Evolutionary conservation across 306 rosid genomes (phyloP).

Genomic region (Gastrolobium villosum): DNA sequence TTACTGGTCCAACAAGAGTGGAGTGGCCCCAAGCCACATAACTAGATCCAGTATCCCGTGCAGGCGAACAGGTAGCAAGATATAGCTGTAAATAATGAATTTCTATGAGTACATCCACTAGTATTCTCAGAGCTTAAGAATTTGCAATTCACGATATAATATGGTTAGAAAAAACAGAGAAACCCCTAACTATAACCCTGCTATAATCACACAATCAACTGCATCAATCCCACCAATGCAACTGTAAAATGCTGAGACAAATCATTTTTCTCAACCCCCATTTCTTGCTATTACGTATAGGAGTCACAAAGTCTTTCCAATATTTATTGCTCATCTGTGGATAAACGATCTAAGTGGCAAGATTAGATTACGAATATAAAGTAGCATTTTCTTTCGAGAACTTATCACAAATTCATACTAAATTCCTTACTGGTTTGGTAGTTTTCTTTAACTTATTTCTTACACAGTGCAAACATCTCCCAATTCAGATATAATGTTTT

Average conservation of each 20-base stretch:
- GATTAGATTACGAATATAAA: conserved; percentile 22
- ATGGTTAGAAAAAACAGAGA: background rate
- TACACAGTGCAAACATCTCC: background rate
- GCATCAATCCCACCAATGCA: conserved; percentile 24
- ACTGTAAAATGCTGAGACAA: conserved; percentile 1
- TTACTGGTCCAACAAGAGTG: conserved; percentile 95
- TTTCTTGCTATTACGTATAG: conserved; percentile 5
- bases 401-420: conserved; percentile 13
- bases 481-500: conserved; percentile 1
- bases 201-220: conserved; percentile 35
- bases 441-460: background rate
- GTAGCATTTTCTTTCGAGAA: conserved; percentile 23
- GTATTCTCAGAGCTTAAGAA: conserved; percentile 26
- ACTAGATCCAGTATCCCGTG: conserved; percentile 86
- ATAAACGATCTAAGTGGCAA: conserved; percentile 31
- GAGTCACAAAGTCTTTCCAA: conserved; percentile 15
- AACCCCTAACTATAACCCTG: conserved; percentile 8
- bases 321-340: conserved; percentile 28
- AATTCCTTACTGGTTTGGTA: background rate
- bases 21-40: conserved; percentile 99
- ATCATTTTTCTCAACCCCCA: background rate
- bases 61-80: conserved; percentile 98
- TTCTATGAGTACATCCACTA: conserved; percentile 40
- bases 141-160: conserved; percentile 1
- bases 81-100: conserved; percentile 64